Evolutionary conservation across 169 alveolate genomes (phyloP).

Genomic region (Cystoisospora suis): DNA sequence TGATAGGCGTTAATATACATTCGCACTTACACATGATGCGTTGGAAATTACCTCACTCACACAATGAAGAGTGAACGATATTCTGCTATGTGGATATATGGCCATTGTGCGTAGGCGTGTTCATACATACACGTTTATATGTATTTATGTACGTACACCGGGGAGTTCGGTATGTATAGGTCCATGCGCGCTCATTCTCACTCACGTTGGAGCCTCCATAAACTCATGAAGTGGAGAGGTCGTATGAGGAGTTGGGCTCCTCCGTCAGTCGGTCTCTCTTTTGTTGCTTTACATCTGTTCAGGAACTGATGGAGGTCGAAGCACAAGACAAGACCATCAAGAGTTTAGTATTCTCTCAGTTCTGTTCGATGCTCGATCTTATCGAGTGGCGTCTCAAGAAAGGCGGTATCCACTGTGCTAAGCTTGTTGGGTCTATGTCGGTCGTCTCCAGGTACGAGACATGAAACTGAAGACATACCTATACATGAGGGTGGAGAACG

Average conservation of each 20-base stretch:
- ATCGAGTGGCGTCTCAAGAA: conserved; percentile 82
- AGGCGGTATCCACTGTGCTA: conserved; percentile 79
- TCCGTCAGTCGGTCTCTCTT: background rate
- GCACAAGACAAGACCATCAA: conserved; percentile 76
- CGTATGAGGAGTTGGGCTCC: too few species aligned
- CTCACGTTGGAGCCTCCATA: too few species aligned
- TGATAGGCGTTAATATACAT: too few species aligned
- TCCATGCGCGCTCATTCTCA: too few species aligned
- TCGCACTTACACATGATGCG: too few species aligned
- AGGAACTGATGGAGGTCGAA: conserved; percentile 76
- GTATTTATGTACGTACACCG: too few species aligned
- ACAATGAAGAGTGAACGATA: too few species aligned
- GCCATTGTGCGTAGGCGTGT: background rate
- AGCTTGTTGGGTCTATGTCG: conserved; percentile 82
- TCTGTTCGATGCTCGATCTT: conserved; percentile 86
- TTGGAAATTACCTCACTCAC: too few species aligned
- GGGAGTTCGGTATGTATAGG: too few species aligned
- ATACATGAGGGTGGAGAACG: too few species aligned
- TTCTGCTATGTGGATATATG: background rate
- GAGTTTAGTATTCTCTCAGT: conserved; percentile 86
- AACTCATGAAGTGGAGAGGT: too few species aligned
- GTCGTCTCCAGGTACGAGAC: conserved; percentile 69
- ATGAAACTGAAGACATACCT: too few species aligned
- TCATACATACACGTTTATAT: background rate
- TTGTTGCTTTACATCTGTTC: background rate